phyloP scores from a whole-genome alignment of 768 basidiomycete genomes.

The Phlegmacium glaucopus region DNA sequence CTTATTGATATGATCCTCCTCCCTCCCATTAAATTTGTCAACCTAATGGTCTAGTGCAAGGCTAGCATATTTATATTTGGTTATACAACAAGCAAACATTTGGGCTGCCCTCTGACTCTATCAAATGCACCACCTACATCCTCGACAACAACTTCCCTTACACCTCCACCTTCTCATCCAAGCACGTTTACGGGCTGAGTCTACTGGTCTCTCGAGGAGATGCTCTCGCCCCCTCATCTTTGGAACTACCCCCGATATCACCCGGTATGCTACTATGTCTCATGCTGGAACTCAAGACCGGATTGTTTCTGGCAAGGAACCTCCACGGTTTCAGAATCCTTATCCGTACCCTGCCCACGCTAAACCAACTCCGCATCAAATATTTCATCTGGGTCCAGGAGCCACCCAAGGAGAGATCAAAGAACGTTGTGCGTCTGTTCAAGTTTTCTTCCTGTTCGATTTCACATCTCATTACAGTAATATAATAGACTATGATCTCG shows the following conservation, averaged over 20 bases:
- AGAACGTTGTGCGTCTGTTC: constrained; percentile 52
- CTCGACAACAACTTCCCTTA: constrained; percentile 2
- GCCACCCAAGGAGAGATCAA: constrained; percentile 65
- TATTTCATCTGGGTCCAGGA: constrained; percentile 59
- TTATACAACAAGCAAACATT: too few species aligned
- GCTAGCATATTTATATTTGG: too few species aligned
- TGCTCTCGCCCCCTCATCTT: not conserved
- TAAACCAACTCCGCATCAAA: constrained; percentile 64
- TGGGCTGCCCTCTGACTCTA: too few species aligned
- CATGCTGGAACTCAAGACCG: not conserved
- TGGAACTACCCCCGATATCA: not conserved
- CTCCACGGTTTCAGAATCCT: constrained; percentile 5
- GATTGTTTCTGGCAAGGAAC: not conserved
- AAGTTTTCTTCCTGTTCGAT: too few species aligned
- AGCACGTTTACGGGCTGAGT: not conserved
- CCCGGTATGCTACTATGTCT: constrained; percentile 3
- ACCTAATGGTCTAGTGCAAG: too few species aligned
- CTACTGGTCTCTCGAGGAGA: not conserved
- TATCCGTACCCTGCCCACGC: constrained; percentile 50
- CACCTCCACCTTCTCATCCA: not conserved
- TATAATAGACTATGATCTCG: constrained; percentile 68
- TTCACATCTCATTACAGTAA: not conserved
- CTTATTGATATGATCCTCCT: too few species aligned
- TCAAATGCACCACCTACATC: not conserved
- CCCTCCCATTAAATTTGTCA: too few species aligned